These are phyloP conservation scores for Xanthoconium purpureum DNA, from an alignment of 768 basidiomycete genomes.

Conservation along the genomic window DNA sequence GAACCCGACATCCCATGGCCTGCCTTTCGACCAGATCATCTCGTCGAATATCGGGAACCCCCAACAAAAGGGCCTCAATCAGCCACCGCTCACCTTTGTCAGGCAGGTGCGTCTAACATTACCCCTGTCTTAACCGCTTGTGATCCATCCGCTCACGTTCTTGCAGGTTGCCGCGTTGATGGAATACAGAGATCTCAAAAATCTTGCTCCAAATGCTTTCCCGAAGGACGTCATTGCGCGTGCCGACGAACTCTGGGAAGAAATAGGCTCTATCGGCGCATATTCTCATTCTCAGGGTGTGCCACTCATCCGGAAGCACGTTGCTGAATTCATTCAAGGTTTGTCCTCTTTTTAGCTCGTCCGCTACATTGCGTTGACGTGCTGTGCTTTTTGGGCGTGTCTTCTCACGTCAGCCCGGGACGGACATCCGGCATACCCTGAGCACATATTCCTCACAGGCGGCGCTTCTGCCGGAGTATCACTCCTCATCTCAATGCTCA, in stretches of 20 bases:
- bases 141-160: not conserved
- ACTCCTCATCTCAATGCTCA: constrained; percentile 76
- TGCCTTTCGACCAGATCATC: constrained; percentile 89
- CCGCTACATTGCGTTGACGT: constrained; percentile 5
- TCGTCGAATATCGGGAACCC: constrained; percentile 98
- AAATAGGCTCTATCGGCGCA: constrained; percentile 91
- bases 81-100: constrained; percentile 87
- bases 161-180: constrained; percentile 80
- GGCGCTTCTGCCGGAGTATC: constrained; percentile 96
- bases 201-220: constrained; percentile 74
- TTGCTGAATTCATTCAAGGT: constrained; percentile 90
- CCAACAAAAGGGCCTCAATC: constrained; percentile 92
- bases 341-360: constrained; percentile 18
- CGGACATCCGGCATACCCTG: constrained; percentile 78
- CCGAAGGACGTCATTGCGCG: constrained; percentile 83
- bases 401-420: constrained; percentile 65
- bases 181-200: constrained; percentile 85
- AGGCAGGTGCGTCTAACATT: constrained; percentile 67
- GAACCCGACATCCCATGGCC: constrained; percentile 39
- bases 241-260: constrained; percentile 72
- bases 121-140: not conserved
- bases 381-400: not conserved
- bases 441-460: constrained; percentile 89
- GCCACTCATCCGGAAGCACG: constrained; percentile 79
- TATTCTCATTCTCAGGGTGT: constrained; percentile 96